These are phyloP conservation scores for Fusarium nodosum DNA, from an alignment of 2,329 filamentous ascomycete genomes.

Conservation along the genomic window DNA sequence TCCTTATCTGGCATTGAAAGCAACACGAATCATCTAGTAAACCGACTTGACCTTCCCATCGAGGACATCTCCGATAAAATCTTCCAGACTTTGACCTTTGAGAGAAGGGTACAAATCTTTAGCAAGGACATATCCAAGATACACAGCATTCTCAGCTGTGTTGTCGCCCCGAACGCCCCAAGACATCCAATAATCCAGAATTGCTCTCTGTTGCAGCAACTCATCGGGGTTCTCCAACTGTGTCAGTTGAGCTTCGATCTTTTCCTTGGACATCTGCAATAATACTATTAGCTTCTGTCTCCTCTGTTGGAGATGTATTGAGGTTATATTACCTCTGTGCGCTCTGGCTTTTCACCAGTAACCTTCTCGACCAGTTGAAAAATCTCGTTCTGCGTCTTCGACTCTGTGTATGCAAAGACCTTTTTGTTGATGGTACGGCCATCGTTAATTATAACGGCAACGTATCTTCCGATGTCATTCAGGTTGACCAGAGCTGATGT, in stretches of 20 bases:
- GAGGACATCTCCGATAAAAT: constrained; percentile 1
- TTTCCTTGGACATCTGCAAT: constrained; percentile 11
- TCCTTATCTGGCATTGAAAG: not conserved
- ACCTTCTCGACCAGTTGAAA: constrained; percentile 3
- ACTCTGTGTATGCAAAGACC: constrained; percentile 13
- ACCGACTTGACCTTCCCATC: constrained; percentile 6
- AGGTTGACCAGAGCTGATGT: constrained; percentile 3
- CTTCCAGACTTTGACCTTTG: constrained; percentile 6
- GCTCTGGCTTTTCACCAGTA: constrained; percentile 17
- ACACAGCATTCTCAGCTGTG: constrained; percentile 8
- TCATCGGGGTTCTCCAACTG: not conserved
- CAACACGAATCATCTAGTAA: not conserved
- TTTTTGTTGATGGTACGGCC: constrained; percentile 14
- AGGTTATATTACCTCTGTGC: not conserved
- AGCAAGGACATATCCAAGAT: constrained; percentile 19
- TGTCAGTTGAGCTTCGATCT: not conserved
- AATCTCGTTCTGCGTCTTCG: constrained; percentile 16
- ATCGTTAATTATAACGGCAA: constrained; percentile 11
- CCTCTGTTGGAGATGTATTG: accelerated
- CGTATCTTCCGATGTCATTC: constrained; percentile 18
- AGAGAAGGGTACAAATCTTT: constrained; percentile 20
- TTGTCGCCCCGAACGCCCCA: constrained; percentile 27
- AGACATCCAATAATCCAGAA: constrained; percentile 21
- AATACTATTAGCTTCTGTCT: not conserved
- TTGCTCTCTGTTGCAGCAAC: not conserved